phyloP scores from a whole-genome alignment of 768 basidiomycete genomes.

The Postia placenta region DNA sequence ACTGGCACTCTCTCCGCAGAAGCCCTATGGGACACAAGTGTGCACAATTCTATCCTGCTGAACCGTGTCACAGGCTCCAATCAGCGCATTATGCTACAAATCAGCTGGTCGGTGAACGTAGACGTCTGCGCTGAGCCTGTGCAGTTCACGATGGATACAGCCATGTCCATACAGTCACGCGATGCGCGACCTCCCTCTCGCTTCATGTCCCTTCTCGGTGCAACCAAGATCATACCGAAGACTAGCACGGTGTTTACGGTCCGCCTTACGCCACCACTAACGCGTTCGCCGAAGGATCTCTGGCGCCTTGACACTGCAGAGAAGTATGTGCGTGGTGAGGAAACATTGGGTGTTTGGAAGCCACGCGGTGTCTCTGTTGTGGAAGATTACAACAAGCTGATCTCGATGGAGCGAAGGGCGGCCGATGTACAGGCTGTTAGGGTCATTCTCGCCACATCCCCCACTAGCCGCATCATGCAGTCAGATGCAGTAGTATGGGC shows the following conservation, averaged over 20 bases:
- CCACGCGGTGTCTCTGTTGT: constrained; percentile 86
- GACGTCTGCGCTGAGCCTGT: constrained; percentile 81
- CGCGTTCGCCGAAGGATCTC: constrained; percentile 81
- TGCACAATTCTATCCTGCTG: constrained; percentile 80
- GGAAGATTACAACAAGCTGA: constrained; percentile 75
- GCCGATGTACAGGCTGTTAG: constrained; percentile 90
- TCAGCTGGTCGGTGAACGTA: constrained; percentile 76
- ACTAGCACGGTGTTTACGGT: constrained; percentile 83
- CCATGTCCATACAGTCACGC: constrained; percentile 76
- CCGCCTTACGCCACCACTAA: constrained; percentile 74
- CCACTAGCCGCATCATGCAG: constrained; percentile 35
- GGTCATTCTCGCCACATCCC: constrained; percentile 58
- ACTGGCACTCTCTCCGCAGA: constrained; percentile 64
- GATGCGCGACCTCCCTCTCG: constrained; percentile 82
- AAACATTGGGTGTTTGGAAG: constrained; percentile 75
- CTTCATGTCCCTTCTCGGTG: constrained; percentile 69
- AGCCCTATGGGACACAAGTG: constrained; percentile 89
- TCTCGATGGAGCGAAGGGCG: constrained; percentile 63
- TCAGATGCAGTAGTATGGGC: constrained; percentile 59
- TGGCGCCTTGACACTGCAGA: constrained; percentile 95
- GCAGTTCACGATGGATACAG: constrained; percentile 84
- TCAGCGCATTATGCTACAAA: constrained; percentile 74
- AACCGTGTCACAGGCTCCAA: constrained; percentile 77
- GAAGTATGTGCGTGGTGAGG: constrained; percentile 93
- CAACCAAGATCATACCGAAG: constrained; percentile 70